phyloP scores from a whole-genome alignment of 1,284 basidiomycete genomes.

The Apiotrichum veenhuisii region DNA sequence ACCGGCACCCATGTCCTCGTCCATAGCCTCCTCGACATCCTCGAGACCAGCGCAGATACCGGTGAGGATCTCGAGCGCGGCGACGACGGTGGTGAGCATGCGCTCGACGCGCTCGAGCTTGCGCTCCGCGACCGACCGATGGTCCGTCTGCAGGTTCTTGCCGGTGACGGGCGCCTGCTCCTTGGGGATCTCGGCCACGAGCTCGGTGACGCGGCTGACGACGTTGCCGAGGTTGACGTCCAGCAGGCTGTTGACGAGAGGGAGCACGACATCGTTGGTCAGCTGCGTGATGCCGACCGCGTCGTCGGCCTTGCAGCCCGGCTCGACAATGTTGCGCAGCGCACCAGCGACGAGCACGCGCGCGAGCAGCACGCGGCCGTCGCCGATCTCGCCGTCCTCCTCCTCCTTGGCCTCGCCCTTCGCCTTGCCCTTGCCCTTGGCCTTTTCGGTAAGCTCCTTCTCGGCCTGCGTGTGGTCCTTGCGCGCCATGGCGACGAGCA shows the following conservation, averaged over 20 bases:
- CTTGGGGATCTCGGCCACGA: slow-evolving; percentile 56
- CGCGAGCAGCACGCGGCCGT: slow-evolving; percentile 53
- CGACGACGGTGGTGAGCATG: slow-evolving; percentile 66
- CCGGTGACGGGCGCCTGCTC: slow-evolving; percentile 24
- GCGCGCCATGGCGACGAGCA: slow-evolving; percentile 66
- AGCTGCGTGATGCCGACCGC: slow-evolving; percentile 48
- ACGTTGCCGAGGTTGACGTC: slow-evolving; percentile 61
- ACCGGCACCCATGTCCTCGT: slow-evolving; percentile 32
- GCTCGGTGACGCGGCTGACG: slow-evolving; percentile 56
- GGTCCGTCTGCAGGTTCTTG: slow-evolving; percentile 53
- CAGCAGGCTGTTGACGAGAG: slow-evolving; percentile 66
- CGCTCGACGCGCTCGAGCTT: slow-evolving; percentile 72
- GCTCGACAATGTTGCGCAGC: slow-evolving; percentile 66
- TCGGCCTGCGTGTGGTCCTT: slow-evolving; percentile 37
- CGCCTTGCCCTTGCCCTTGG: slow-evolving; percentile 30
- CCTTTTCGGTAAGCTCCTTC: slow-evolving; percentile 51
- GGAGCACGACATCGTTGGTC: slow-evolving; percentile 64
- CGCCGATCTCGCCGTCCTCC: slow-evolving; percentile 34
- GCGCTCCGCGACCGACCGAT: slow-evolving; percentile 63
- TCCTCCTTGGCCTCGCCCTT: slow-evolving; percentile 9
- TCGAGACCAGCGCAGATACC: slow-evolving; percentile 81
- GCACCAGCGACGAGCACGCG: slow-evolving; percentile 73
- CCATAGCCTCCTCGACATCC: slow-evolving; percentile 55
- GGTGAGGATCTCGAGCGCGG: slow-evolving; percentile 79
- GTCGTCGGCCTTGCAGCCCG: slow-evolving; percentile 62